Percentiles rank a stretch among this genome's conserved stretches.
These are phyloP conservation scores for Nannochloris sp. DNA, from an alignment of 139 green algal genomes.

Conservation along the genomic window DNA sequence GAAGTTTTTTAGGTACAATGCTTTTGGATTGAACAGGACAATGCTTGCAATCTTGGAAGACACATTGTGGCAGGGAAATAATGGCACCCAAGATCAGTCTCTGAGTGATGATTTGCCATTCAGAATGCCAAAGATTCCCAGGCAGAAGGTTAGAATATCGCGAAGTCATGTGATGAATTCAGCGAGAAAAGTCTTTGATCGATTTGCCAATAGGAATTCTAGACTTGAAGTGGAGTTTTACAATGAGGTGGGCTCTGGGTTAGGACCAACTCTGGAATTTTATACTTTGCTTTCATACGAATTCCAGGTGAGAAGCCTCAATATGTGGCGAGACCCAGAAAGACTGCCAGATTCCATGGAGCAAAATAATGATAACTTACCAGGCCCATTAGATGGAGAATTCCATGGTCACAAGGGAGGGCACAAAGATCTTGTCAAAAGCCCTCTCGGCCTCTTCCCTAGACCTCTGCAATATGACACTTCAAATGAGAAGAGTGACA, in stretches of 20 bases:
- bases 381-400: too few species aligned
- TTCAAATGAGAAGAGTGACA: not conserved
- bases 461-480: conserved; percentile 41
- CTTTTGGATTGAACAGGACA: conserved; percentile 76
- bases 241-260: conserved; percentile 84
- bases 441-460: conserved; percentile 83
- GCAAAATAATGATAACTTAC: too few species aligned
- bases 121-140: conserved; percentile 70
- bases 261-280: conserved; percentile 96
- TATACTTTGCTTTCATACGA: conserved; percentile 92
- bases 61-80: conserved; percentile 56
- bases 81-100: conserved; percentile 10
- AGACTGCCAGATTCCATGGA: not conserved
- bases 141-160: conserved; percentile 80
- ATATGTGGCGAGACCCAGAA: conserved; percentile 77
- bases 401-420: not conserved
- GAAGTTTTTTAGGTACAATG: conserved; percentile 82
- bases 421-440: conserved; percentile 48
- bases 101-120: conserved; percentile 52
- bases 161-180: conserved; percentile 79
- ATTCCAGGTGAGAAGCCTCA: conserved; percentile 64
- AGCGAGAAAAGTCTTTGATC: conserved; percentile 63
- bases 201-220: conserved; percentile 9
- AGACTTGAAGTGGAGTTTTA: conserved; percentile 81
- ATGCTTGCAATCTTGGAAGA: conserved; percentile 76